A percentile compares a stretch with the other conserved stretches of the same genome.
These are phyloP conservation scores for Trametes elegans DNA, from an alignment of 768 basidiomycete genomes.

Conservation along the genomic window DNA sequence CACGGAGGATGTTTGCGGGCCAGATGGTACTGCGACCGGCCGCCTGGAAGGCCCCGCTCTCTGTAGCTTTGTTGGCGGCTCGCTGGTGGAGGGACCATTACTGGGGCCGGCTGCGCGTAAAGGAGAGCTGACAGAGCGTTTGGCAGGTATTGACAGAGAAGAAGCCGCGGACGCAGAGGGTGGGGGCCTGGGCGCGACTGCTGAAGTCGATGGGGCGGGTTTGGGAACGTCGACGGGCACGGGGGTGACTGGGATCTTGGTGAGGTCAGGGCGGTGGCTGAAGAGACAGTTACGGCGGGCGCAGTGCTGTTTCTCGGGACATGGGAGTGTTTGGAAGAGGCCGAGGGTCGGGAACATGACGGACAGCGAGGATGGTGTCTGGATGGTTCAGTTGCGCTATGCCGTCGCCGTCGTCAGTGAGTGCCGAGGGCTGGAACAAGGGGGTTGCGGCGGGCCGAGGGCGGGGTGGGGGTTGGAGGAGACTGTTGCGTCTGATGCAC, in stretches of 20 bases:
- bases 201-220: constrained; percentile 5
- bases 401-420: too few species aligned
- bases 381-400: too few species aligned
- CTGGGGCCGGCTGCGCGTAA: constrained; percentile 12
- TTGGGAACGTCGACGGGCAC: constrained; percentile 36
- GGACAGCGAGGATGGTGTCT: not conserved
- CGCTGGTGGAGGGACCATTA: constrained; percentile 26
- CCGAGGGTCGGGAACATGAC: constrained; percentile 63
- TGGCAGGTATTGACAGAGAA: constrained; percentile 27
- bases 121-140: constrained; percentile 27
- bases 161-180: not conserved
- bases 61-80: constrained; percentile 67
- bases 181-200: constrained; percentile 13
- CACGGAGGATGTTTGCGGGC: constrained; percentile 32
- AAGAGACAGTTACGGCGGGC: constrained; percentile 57
- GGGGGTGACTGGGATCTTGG: constrained; percentile 35
- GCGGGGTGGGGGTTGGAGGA: not conserved
- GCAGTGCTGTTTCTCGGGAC: constrained; percentile 56
- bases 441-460: not conserved
- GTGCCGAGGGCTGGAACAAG: not conserved
- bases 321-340: constrained; percentile 56
- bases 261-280: constrained; percentile 51
- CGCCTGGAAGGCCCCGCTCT: constrained; percentile 45
- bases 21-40: constrained; percentile 42
- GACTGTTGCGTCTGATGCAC: not conserved